Evolutionary conservation across 768 basidiomycete species (phyloP).

Genomic region (Mycena olivaceomarginata): DNA sequence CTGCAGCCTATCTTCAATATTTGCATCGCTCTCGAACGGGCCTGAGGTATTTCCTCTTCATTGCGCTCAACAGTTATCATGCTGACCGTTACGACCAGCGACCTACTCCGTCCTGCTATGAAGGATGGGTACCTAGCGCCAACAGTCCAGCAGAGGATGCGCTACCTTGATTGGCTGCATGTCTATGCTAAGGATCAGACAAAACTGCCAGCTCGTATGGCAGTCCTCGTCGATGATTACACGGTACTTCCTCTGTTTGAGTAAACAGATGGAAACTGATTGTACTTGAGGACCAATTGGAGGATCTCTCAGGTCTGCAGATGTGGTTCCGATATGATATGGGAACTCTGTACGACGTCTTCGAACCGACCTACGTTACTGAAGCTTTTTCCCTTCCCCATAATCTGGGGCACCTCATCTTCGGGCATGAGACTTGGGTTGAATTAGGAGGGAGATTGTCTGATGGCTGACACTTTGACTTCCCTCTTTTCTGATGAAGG

Average conservation of each 20-base stretch:
- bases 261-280: neutral
- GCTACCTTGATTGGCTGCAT: neutral
- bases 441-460: too few relatives aligned
- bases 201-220: neutral
- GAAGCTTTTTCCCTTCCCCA: neutral
- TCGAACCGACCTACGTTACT: neutral
- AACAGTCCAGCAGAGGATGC: neutral
- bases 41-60: too few relatives aligned
- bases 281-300: neutral
- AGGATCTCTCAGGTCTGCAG: too few relatives aligned
- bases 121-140: neutral
- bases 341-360: neutral
- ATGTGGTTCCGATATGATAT: neutral
- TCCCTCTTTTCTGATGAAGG: too few relatives aligned
- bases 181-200: neutral
- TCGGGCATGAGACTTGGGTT: neutral
- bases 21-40: too few relatives aligned
- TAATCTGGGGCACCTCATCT: conserved; percentile 6
- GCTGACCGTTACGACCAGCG: neutral
- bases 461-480: too few relatives aligned
- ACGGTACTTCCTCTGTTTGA: neutral
- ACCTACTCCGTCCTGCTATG: neutral
- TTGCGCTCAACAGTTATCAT: too few relatives aligned
- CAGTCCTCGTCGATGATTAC: neutral
- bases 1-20: too few relatives aligned